These are phyloP conservation scores for Betula pendula DNA, from an alignment of 306 rosid species.

Conservation along the genomic window DNA sequence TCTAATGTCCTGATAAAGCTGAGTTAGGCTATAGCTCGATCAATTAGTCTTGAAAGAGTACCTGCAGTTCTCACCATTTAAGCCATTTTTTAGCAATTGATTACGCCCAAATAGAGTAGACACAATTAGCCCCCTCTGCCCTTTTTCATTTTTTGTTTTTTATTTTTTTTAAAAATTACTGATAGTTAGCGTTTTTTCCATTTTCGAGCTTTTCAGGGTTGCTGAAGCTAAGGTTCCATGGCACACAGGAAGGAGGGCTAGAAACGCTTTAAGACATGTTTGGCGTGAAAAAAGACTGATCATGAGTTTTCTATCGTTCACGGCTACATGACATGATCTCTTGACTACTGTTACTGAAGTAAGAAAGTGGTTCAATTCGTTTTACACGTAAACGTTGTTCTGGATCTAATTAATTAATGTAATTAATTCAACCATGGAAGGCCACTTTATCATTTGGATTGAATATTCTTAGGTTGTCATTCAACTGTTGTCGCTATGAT, in stretches of 20 bases:
- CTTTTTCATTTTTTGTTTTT: too few relatives aligned
- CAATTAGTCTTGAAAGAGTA: too few relatives aligned
- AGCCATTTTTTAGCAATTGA: too few relatives aligned
- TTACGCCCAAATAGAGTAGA: too few relatives aligned
- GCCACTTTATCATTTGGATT: neutral
- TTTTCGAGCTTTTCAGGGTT: slow-evolving; percentile 5
- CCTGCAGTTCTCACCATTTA: too few relatives aligned
- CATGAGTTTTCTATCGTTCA: too few relatives aligned
- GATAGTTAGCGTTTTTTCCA: neutral
- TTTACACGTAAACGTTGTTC: neutral
- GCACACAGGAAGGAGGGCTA: slow-evolving; percentile 10
- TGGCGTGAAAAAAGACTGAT: neutral
- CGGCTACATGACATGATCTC: too few relatives aligned
- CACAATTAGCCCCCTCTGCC: too few relatives aligned
- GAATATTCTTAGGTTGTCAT: neutral
- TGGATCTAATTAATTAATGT: neutral
- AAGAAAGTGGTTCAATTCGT: neutral
- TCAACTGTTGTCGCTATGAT: too few relatives aligned
- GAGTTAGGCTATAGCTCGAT: too few relatives aligned
- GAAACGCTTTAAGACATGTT: slow-evolving; percentile 11
- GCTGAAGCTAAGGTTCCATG: slow-evolving; percentile 11
- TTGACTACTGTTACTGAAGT: neutral
- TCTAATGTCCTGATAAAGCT: too few relatives aligned
- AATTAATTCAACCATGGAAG: neutral
- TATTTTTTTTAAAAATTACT: too few relatives aligned